Evolutionary conservation across 106 monocot species (phyloP), one percentile per base, ranked within the genome.

Genomic region (Apostasia ramifera): DNA sequence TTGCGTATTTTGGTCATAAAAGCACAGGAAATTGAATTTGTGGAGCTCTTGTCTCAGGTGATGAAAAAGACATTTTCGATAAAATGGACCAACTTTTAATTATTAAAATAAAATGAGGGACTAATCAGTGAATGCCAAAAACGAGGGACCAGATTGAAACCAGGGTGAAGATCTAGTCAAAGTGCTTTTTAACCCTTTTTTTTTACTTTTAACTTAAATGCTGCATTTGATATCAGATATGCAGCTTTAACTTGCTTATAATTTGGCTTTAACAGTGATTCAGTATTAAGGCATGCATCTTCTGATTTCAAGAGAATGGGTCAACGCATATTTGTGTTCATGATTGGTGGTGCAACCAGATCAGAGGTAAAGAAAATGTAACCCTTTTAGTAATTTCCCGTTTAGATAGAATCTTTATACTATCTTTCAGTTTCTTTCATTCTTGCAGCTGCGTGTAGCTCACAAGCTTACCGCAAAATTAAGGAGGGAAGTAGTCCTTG

Each of bases 271-370:
- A 73, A 69, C 66, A 89, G 88, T 82, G 88, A 89, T 67, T 89
- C 88, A 13, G 65, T 82, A 6, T 68, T 89, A 53, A 84, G 70
- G 70, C 81, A 81, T 77, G 76, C 79, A 62, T 78, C 84, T 8
- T 79, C 72, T 61, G 88, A 88, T 71, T 84, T 84, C 43, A 88
- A 81, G 69, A 88, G 74, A 71, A 84, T 88, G 84, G 88, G 88
- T 6, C 84, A 80, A 55, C 81, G 88, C 26, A 82, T 88, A 74
- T 88, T 88, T 74, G 55, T 88, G 11, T 88, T 88, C 47, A 68
- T 88, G 2, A 84, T 88, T 73, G 88, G 88, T 79, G 88, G 88
- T 47, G 84, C 88, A 45, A 84, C 88, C 77, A 61, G 88, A 74
- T 75, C 74, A 15, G 74, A 75, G 67, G 74, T 75, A 75, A 64